Evolutionary conservation across 371 early-diverging fungal genomes (phyloP), one percentile per base, ranked within the genome.

Genomic region (Mortierella sp.): DNA sequence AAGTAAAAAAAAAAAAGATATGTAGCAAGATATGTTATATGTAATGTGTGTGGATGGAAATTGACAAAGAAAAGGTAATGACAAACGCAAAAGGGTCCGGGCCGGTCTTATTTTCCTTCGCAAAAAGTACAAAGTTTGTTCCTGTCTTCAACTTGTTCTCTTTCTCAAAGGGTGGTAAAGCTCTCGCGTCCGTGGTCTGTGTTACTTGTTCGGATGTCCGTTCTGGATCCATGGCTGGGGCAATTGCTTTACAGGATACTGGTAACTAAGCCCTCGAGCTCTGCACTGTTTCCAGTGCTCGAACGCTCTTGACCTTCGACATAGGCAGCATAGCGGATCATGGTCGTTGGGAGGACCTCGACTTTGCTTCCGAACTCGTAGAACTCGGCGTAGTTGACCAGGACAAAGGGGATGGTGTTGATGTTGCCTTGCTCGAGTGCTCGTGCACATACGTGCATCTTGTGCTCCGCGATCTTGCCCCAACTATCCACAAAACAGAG

Each of bases 381-480:
- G 56, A 84, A 84, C 65, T 84, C 81, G 54, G 78, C 84, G 68
- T 84, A 84, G 68, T 84, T 81, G 74, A 84, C 84, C 8, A 84
- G 56, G 11, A 81, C 81, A 68, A 84, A 81, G 14, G 84, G 84
- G 76, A 84, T 84, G 6, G 60, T 48, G 27, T 81, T 84, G 71
- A 84, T 84, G 81, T 78, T 81, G 72, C 84, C 84, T 1, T 76
- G 48, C 74, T 84, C 84, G 27, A 84, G 49, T 54, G 75, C 81
- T 10, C 71, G 72, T 12, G 84, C 84, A 44, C 78, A 78, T 12
- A 81, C 81, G 38, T 84, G 78, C 84, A 84, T 84, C 74, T 84
- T 84, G 76, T 84, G 85, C 56, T 81, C 81, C 16, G 85, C 81
- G 71, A 81, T 81, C 58, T 81, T 84, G 27, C 85, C 81, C 85